Percentiles rank a stretch among this genome's conserved stretches.
These are phyloP conservation scores for Tillandsia fasciculata DNA, from an alignment of 176 grass and related monocot genomes.

Conservation along the genomic window DNA sequence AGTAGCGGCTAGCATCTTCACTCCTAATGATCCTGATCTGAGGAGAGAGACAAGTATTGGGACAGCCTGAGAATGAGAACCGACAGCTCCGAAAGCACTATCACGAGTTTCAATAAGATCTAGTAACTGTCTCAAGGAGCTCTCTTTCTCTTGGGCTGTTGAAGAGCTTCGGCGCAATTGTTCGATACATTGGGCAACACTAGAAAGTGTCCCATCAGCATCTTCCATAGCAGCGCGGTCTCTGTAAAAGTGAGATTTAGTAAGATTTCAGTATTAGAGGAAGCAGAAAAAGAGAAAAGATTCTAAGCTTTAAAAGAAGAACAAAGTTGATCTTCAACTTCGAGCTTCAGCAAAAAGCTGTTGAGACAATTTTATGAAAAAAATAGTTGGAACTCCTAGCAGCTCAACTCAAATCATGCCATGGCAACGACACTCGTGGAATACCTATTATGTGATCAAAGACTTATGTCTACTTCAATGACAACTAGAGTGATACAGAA, in stretches of 20 bases:
- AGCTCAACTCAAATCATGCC: too few species aligned
- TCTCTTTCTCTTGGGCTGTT: constrained; percentile 72
- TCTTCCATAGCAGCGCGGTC: constrained; percentile 64
- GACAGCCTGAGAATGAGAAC: constrained; percentile 73
- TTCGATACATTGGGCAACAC: constrained; percentile 82
- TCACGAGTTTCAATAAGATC: constrained; percentile 93
- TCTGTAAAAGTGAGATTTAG: constrained; percentile 31
- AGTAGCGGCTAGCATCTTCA: constrained; percentile 73
- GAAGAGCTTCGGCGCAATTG: constrained; percentile 74
- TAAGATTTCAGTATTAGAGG: constrained; percentile 17
- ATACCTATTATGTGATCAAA: too few species aligned
- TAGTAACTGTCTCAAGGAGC: constrained; percentile 70
- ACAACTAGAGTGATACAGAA: too few species aligned
- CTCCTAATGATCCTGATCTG: constrained; percentile 62
- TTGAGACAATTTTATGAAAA: too few species aligned
- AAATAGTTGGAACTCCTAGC: too few species aligned
- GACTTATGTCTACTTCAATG: too few species aligned
- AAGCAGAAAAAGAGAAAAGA: background rate
- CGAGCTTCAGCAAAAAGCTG: too few species aligned
- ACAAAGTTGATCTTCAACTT: too few species aligned
- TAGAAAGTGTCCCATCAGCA: constrained; percentile 78
- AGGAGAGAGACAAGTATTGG: constrained; percentile 90
- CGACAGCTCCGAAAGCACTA: constrained; percentile 77
- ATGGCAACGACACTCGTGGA: too few species aligned
- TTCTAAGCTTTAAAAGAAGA: too few species aligned